phyloP scores from a whole-genome alignment of 2,329 filamentous ascomycete species.

The Diaporthe longicolla region DNA sequence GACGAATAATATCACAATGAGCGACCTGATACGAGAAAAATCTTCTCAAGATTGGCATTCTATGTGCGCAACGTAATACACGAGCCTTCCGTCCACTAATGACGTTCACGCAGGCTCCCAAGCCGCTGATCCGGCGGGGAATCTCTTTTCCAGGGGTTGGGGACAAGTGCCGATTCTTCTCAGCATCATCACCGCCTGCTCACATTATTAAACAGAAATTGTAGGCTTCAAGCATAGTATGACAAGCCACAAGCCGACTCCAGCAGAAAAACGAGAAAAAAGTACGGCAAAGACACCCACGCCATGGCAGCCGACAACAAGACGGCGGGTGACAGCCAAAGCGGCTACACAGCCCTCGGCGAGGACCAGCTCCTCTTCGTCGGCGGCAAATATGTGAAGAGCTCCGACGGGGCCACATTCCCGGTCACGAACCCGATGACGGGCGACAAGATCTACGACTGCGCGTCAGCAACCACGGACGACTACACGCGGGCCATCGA shows the following conservation, averaged over 20 bases:
- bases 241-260: background rate
- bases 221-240: background rate
- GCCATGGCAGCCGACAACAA: background rate
- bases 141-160: conserved; percentile 25
- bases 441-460: conserved; percentile 65
- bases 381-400: conserved; percentile 45
- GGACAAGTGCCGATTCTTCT: conserved; percentile 7
- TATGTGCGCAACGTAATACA: background rate
- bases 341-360: conserved; percentile 11
- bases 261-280: conserved; percentile 11
- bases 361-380: conserved; percentile 45
- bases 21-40: background rate
- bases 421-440: conserved; percentile 51
- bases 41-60: background rate
- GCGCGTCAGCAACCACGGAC: conserved; percentile 67
- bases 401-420: conserved; percentile 47
- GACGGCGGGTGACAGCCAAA: conserved; percentile 8
- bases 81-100: background rate
- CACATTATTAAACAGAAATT: background rate
- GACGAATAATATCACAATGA: background rate
- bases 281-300: background rate
- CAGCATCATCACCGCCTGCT: background rate
- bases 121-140: conserved; percentile 22
- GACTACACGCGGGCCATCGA: conserved; percentile 65
- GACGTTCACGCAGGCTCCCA: background rate